Evolutionary conservation across 345 rosid species (phyloP), one percentile per base, ranked within the genome.

Genomic region (Euphorbia pulcherrima): DNA sequence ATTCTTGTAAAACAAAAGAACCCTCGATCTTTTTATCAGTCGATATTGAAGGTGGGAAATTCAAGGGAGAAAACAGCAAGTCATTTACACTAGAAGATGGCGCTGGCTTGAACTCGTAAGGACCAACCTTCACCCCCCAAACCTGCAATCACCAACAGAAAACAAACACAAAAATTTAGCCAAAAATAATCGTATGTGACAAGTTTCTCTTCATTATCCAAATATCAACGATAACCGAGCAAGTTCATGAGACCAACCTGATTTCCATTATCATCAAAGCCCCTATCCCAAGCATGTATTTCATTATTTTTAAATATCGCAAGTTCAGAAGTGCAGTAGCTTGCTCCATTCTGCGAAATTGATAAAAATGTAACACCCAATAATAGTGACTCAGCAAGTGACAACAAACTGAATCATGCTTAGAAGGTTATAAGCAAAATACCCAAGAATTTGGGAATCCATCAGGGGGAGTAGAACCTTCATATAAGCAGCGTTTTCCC

Each of bases 361-460:
- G 11, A 27, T 11, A 41, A 6, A 56, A 37, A 26, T 69, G 41
- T 46, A 23, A 4, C 21, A 30, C 21, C 18, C 28, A 17, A 21
- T 18, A 24, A n/a, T 21, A 18, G 26, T 29, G 10, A 57, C 29
- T 57, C 8, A 27, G 44, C 44, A 41, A 37, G 37, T 33, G 10
- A 39, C 3, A 8, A 1, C 21, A 17, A 60, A 60, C 26, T 51
- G 46, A 27, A 18, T 18, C 16, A 26, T 26, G 40, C 16, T 13
- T 16, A 9, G 35, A 29, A 33, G 55, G 51, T 24, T 64, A 54
- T 52, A 55, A 65, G 66, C 46, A 66, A 65, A 20, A 69, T 76
- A 89, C 97, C 97, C 92, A 89, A 64, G 97, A 81, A 79, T 87
- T 92, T 51, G 97, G 96, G 71, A 82, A 91, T 69, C 90, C 96